Evolutionary conservation across 148 eudicot genomes (phyloP), one percentile per base, ranked within the genome.

Genomic region (Vaccinium myrtillus): DNA sequence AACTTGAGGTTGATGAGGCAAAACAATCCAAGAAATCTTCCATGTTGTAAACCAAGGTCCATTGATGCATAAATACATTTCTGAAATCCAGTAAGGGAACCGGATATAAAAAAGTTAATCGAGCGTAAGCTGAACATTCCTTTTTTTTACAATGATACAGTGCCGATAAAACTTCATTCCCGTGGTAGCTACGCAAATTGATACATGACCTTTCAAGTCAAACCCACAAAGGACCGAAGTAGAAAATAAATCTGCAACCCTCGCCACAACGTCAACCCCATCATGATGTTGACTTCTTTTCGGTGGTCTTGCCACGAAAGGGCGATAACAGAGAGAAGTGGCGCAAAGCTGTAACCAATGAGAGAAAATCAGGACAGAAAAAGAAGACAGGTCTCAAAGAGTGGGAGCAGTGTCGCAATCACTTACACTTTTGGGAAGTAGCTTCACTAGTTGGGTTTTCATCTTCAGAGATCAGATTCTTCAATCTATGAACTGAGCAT

Each of bases 261-360:
- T 36, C 39, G 39, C 39, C 39, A 74, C 84, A 65, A 23, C 32
- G 23, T 71, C 53, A 43, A 61, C 67, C 25, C 55, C 25, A 75
- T 89, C 90, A 92, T 67, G 94, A 69, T 39, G 86, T 78, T 87
- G 75, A 81, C 87, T 92, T 93, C 93, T 94, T 95, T 71, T 95
- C 98, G 73, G 90, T 88, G 43, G 83, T 84, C 92, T 94, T 96
- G 87, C 92, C 88, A 80, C 95, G 92, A 81, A 96, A 96, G 50
- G 94, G 94, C 11, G 98, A 94, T 59, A 96, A 84, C 75, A 96
- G 86, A 82, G 98, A 96, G 92, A 96, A 95, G 58, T 94, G 90
- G 49, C 96, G 93, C 18, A 95, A 94, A 81, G 94, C 98, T 96
- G 96, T 86, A 88, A 43, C 69, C 3, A 75, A 85, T 25, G 58